These are phyloP conservation scores for Candida hispaniensis DNA, from an alignment of 805 yeast species.

Conservation along the genomic window DNA sequence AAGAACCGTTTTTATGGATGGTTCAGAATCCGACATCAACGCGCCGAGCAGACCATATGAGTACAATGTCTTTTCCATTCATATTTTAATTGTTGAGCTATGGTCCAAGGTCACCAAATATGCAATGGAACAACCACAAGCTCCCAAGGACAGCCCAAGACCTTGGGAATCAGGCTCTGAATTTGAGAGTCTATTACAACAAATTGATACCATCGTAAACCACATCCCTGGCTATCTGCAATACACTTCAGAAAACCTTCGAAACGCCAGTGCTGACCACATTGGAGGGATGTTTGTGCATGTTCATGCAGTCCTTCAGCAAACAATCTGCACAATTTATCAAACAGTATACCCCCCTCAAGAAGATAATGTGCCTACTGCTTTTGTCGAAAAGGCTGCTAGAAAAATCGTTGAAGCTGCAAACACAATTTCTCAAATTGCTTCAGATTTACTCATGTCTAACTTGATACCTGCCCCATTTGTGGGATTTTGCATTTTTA, in stretches of 20 bases:
- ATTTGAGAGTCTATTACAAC: conserved; percentile 11
- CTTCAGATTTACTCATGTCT: conserved; percentile 24
- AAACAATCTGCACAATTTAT: conserved; percentile 26
- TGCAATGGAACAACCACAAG: conserved; percentile 18
- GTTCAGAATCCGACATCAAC: conserved; percentile 8
- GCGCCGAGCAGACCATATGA: conserved; percentile 16
- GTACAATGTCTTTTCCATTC: conserved; percentile 15
- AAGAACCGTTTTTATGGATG: conserved; percentile 10
- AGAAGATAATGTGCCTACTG: conserved; percentile 21
- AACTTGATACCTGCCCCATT: conserved; percentile 29
- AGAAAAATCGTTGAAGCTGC: conserved; percentile 28
- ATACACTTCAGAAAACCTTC: conserved; percentile 5
- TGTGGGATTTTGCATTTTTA: conserved; percentile 29
- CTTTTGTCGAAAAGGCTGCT: conserved; percentile 26
- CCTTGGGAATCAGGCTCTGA: conserved; percentile 22
- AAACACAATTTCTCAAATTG: conserved; percentile 25
- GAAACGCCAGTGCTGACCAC: conserved; percentile 1
- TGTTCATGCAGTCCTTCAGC: conserved; percentile 27
- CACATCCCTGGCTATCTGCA: conserved; percentile 15
- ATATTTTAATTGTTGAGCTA: conserved; percentile 13
- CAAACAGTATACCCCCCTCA: conserved; percentile 26
- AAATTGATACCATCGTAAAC: conserved; percentile 6
- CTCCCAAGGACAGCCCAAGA: conserved; percentile 1
- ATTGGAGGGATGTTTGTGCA: conserved; percentile 26
- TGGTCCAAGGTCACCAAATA: conserved; percentile 22